These are phyloP conservation scores for Quercus wislizeni DNA, from an alignment of 306 rosid genomes.

Conservation along the genomic window DNA sequence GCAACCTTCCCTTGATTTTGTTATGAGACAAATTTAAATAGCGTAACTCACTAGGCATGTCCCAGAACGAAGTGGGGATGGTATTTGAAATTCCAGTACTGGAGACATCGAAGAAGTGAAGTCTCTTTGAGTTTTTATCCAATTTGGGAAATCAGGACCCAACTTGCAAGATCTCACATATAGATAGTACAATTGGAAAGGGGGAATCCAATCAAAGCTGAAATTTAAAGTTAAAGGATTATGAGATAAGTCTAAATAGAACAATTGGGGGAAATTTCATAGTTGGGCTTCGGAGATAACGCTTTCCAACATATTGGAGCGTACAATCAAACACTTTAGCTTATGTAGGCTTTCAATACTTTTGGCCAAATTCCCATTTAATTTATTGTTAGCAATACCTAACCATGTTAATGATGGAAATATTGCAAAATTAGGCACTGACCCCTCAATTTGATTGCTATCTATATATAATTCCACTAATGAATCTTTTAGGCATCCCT, in stretches of 20 bases:
- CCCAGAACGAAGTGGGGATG: slow-evolving; percentile 25
- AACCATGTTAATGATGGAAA: no score
- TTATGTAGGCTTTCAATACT: slow-evolving; percentile 13
- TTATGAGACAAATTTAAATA: slow-evolving; percentile 14
- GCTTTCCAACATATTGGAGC: no score
- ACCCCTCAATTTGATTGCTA: background rate
- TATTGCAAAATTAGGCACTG: background rate
- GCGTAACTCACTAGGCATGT: background rate
- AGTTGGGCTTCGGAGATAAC: background rate
- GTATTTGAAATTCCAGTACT: slow-evolving; percentile 1
- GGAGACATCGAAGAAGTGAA: background rate
- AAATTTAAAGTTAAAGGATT: slow-evolving; percentile 7
- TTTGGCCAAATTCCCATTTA: background rate
- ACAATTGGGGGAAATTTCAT: slow-evolving; percentile 1
- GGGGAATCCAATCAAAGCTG: slow-evolving; percentile 4
- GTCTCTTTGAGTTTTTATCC: slow-evolving; percentile 24
- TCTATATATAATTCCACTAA: background rate
- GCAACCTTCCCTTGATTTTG: slow-evolving; percentile 18
- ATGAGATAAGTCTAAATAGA: background rate
- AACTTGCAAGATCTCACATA: slow-evolving; percentile 11
- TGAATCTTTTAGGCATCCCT: slow-evolving; percentile 6
- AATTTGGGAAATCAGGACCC: slow-evolving; percentile 28
- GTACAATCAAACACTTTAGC: background rate
- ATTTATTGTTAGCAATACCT: no score
- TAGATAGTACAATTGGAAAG: background rate